A percentile compares a stretch with the other conserved stretches of the same genome.
phyloP scores from a whole-genome alignment of 108 stramenopile genomes.

The Hondaea fermentalgiana region DNA sequence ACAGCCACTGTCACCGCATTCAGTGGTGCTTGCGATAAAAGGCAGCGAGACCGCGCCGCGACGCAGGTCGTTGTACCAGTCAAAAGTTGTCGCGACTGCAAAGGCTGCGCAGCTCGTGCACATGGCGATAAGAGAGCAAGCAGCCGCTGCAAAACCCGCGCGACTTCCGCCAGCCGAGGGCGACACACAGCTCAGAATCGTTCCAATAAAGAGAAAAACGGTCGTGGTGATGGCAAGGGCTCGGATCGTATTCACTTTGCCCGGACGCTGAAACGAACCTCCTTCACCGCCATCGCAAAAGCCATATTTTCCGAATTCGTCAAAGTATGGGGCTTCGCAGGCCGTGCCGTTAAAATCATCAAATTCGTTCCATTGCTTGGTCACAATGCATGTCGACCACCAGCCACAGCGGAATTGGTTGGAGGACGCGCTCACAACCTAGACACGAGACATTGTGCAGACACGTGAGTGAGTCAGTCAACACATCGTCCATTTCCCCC shows the following conservation, averaged over 20 bases:
- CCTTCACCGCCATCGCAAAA: background rate
- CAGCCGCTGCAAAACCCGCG: background rate
- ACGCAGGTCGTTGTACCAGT: slow-evolving; percentile 1
- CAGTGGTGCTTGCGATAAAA: background rate
- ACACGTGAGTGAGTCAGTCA: too few relatives aligned
- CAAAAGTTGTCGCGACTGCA: background rate
- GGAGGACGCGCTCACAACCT: background rate
- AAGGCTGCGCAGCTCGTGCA: background rate
- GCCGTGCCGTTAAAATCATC: background rate
- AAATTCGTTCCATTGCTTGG: background rate
- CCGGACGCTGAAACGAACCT: background rate
- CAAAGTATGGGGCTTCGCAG: background rate
- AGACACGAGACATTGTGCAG: background rate
- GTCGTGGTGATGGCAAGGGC: background rate
- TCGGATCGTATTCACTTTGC: background rate
- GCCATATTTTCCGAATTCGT: background rate
- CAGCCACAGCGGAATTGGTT: background rate
- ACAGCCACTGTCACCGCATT: background rate
- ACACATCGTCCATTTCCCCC: too few relatives aligned
- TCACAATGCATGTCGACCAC: background rate
- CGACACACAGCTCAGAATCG: background rate
- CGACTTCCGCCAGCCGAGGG: background rate
- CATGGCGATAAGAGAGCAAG: background rate
- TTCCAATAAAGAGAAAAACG: background rate
- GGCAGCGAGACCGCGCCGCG: background rate